Percentiles rank a stretch among this genome's conserved stretches.
Evolutionary conservation across 2,329 filamentous ascomycete species (phyloP).

Genomic region (Cordyceps militaris): DNA sequence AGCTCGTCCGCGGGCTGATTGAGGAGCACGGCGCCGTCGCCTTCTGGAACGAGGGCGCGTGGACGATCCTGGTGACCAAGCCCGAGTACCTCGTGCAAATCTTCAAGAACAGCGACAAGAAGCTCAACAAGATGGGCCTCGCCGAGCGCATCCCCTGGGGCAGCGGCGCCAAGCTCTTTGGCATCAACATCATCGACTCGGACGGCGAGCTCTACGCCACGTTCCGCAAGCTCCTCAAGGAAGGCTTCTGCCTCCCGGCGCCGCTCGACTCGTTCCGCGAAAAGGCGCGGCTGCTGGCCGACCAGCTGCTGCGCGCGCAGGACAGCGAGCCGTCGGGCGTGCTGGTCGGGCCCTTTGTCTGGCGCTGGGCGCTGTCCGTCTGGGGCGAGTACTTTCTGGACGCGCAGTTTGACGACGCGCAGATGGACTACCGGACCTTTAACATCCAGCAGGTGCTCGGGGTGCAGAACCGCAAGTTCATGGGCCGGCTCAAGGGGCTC

Average conservation of each 20-base stretch:
- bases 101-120: not conserved
- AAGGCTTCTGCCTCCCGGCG: not conserved
- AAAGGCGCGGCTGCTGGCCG: not conserved
- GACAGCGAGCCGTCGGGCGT: not conserved
- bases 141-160: not conserved
- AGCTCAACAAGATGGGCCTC: not conserved
- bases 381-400: constrained; percentile 8
- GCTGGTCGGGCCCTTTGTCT: not conserved
- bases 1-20: not conserved
- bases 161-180: not conserved
- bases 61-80: not conserved
- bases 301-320: not conserved
- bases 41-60: constrained; percentile 1
- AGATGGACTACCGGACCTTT: not conserved
- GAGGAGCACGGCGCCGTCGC: constrained; percentile 5
- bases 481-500: not conserved
- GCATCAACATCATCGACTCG: constrained; percentile 5
- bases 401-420: not conserved
- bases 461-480: not conserved
- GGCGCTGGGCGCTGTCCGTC: constrained; percentile 2
- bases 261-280: not conserved
- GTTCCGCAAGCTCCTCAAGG: constrained; percentile 1
- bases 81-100: constrained; percentile 4
- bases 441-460: constrained; percentile 6
- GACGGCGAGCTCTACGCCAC: not conserved